Base-by-base conservation (phyloP, 768 basidiomycete species). In the Boletus vermiculosoides region DNA sequence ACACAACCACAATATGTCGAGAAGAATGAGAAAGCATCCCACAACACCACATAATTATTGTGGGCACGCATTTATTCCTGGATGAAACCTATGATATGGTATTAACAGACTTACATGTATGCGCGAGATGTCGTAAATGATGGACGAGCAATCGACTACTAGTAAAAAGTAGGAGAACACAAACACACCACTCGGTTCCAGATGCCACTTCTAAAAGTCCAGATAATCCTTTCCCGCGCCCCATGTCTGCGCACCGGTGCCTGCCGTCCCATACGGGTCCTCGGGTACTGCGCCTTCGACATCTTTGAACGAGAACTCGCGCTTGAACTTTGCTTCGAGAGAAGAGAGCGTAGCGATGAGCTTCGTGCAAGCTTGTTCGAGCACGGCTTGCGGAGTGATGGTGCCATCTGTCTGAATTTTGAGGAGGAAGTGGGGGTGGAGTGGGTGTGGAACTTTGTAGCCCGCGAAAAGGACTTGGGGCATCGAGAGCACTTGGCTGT, bases 361-460 rank as follows among this genome's bases (percentile, higher is more conserved):
- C 63, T 86, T 84, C 42, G 80, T 85, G 69, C 91, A 92, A 0
- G 94, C 93, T 55, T 87, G 80, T 66, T 95, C 90, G 25, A 98
- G 83, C 20, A 88, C 85, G 22, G 81, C 83, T 62, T 92, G 83
- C 1, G 96, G 94, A 18, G 94, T 90, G 45, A 86, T 74, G 1
- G 84, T 79, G 23, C 94, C 92, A 72, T 98, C 94, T 2, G 95
- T 98, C 75, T 98, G 97, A 54, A 98, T 84, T 73, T 97, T 98
- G 73, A 99, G 84, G 55, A 92, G 79, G 75, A 98, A 96, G 71
- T 94, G 83, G 9, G 95, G 94, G 61, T 97, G 92, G 22, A 96
- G 84, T 1, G 97, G 96, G 66, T 98, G 97, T 0, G 96, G 96
- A 39, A 94, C 93, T 77, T 95, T 94, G 85, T 98, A 98, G 2